A percentile compares a stretch with the other conserved stretches of the same genome.
These are phyloP conservation scores for Apodospora peruviana DNA, from an alignment of 495 filamentous ascomycete genomes.

Conservation along the genomic window DNA sequence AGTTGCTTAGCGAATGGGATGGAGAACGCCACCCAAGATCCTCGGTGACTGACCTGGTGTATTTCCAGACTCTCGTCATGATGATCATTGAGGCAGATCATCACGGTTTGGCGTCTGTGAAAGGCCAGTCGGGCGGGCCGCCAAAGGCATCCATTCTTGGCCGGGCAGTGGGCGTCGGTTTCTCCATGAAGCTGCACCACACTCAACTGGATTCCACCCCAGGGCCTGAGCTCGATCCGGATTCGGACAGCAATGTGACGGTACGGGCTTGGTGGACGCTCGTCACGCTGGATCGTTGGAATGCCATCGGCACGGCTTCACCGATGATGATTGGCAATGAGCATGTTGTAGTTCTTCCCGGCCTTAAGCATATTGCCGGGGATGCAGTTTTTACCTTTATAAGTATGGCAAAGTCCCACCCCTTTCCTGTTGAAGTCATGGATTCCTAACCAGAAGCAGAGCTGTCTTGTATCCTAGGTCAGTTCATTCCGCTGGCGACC, in stretches of 20 bases:
- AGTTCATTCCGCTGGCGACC: conserved; percentile 23
- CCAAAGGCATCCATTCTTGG: conserved; percentile 42
- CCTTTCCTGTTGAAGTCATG: background rate
- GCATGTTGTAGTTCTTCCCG: conserved; percentile 54
- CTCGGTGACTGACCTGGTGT: conserved; percentile 49
- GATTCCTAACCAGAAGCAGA: conserved; percentile 25
- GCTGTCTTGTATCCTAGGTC: conserved; percentile 30
- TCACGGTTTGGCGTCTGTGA: conserved; percentile 26
- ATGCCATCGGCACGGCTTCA: conserved; percentile 60
- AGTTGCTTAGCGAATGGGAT: conserved; percentile 50
- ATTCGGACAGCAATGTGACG: conserved; percentile 66
- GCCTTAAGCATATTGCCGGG: conserved; percentile 62
- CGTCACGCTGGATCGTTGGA: conserved; percentile 69
- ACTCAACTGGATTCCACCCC: conserved; percentile 20
- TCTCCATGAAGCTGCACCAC: conserved; percentile 50
- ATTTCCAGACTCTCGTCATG: conserved; percentile 59
- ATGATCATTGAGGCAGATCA: conserved; percentile 57
- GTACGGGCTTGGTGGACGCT: conserved; percentile 72
- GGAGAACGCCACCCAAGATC: conserved; percentile 41
- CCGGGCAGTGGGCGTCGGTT: conserved; percentile 54
- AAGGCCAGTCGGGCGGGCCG: conserved; percentile 24
- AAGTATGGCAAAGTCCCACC: conserved; percentile 46
- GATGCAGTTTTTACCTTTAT: conserved; percentile 58
- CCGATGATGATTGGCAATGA: conserved; percentile 55
- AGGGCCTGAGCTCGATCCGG: conserved; percentile 44